A percentile compares a stretch with the other conserved stretches of the same genome.
phyloP scores from a whole-genome alignment of 495 filamentous ascomycete genomes.

The Annulohypoxylon bovei region DNA sequence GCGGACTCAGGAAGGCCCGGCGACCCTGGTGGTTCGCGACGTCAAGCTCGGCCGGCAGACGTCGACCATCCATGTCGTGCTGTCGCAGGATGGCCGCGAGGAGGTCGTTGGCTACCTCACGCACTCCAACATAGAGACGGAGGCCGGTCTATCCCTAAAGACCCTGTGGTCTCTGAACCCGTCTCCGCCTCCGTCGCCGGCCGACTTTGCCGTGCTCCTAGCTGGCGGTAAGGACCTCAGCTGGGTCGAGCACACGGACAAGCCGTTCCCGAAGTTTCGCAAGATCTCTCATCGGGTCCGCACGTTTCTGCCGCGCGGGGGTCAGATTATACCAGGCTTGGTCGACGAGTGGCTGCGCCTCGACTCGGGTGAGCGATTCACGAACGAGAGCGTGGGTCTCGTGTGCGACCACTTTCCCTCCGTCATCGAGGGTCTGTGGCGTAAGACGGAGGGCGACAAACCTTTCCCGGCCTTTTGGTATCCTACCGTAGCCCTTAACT shows the following conservation, averaged over 20 bases:
- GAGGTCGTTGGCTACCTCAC: conserved; percentile 76
- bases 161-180: conserved; percentile 60
- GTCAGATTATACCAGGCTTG: conserved; percentile 53
- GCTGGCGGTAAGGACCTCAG: conserved; percentile 52
- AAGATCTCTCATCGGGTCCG: conserved; percentile 65
- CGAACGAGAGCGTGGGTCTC: conserved; percentile 65
- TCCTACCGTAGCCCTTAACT: conserved; percentile 72
- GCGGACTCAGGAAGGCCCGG: conserved; percentile 70
- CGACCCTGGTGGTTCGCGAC: conserved; percentile 69
- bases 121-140: conserved; percentile 66
- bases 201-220: conserved; percentile 52
- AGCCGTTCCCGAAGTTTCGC: conserved; percentile 67
- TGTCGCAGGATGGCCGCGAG: conserved; percentile 61
- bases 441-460: conserved; percentile 17
- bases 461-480: conserved; percentile 68
- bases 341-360: conserved; percentile 75
- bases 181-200: conserved; percentile 56
- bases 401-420: conserved; percentile 67
- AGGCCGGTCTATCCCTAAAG: conserved; percentile 64
- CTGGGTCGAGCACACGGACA: conserved; percentile 52
- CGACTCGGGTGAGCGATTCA: conserved; percentile 59
- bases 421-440: conserved; percentile 35
- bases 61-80: conserved; percentile 73
- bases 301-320: conserved; percentile 64
- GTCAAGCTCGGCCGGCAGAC: conserved; percentile 76